A percentile compares a stretch with the other conserved stretches of the same genome.
phyloP scores from a whole-genome alignment of 495 filamentous ascomycete species.

The Podospora appendiculata region DNA sequence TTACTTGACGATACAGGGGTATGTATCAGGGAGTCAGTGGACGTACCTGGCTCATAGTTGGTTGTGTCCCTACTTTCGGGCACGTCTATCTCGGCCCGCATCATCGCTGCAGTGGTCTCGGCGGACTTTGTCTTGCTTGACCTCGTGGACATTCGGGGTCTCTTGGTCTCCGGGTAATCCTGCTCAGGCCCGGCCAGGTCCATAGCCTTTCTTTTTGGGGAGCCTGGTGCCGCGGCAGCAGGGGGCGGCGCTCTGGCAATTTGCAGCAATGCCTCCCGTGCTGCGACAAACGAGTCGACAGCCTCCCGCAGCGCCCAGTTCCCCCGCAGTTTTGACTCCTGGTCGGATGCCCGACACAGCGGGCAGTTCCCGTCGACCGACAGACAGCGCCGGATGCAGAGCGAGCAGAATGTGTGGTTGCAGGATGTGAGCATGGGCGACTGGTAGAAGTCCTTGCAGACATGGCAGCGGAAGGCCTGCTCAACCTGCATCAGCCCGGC shows the following conservation, averaged over 20 bases:
- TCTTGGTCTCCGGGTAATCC: conserved; percentile 26
- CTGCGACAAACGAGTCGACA: conserved; percentile 66
- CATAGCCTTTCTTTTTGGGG: conserved; percentile 45
- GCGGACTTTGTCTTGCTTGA: conserved; percentile 29
- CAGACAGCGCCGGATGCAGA: conserved; percentile 84
- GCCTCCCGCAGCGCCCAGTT: conserved; percentile 81
- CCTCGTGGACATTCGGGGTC: conserved; percentile 37
- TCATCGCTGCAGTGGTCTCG: conserved; percentile 27
- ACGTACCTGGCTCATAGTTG: conserved; percentile 22
- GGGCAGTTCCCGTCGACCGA: conserved; percentile 80
- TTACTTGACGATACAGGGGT: too few relatives aligned
- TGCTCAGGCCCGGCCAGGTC: conserved; percentile 35
- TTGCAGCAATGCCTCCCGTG: conserved; percentile 53
- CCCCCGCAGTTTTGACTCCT: conserved; percentile 73
- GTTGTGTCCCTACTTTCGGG: conserved; percentile 17
- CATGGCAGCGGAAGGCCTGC: conserved; percentile 80
- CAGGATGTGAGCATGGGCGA: conserved; percentile 93
- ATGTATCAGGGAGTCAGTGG: too few relatives aligned
- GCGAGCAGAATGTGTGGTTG: conserved; percentile 92
- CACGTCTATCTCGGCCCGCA: conserved; percentile 25
- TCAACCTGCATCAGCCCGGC: conserved; percentile 68
- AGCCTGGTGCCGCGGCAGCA: not conserved
- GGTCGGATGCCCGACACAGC: conserved; percentile 64
- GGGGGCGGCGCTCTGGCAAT: conserved; percentile 42
- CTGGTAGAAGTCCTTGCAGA: conserved; percentile 95